Evolutionary conservation across 257 asterid genomes (phyloP).

Genomic region (Solanum bulbocastanum): DNA sequence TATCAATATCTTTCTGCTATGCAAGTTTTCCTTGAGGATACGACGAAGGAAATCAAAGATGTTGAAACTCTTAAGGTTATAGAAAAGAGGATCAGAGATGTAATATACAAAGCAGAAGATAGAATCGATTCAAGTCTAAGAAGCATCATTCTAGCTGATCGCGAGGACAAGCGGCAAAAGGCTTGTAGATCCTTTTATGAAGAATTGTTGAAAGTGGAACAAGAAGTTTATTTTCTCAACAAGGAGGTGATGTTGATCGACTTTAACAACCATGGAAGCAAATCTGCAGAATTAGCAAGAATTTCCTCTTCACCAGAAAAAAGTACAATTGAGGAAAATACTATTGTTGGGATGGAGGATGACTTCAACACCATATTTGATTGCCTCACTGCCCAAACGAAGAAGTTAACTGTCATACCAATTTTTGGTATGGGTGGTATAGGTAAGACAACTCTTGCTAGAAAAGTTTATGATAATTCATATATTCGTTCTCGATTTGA

Average conservation of each 20-base stretch:
- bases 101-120: background rate
- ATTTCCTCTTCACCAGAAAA: background rate
- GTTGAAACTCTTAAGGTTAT: background rate
- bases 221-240: background rate
- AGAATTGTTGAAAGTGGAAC: background rate
- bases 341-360: no score
- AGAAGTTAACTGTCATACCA: no score
- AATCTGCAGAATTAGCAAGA: background rate
- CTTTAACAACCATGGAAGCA: background rate
- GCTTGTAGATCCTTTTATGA: background rate
- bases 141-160: background rate
- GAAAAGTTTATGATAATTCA: background rate
- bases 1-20: background rate
- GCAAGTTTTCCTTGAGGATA: background rate
- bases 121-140: background rate
- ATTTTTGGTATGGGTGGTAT: background rate
- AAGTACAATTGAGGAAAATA: background rate
- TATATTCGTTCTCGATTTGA: background rate
- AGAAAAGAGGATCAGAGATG: slow-evolving; percentile 3
- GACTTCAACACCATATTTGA: no score
- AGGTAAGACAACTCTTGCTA: background rate
- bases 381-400: no score
- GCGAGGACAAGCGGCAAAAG: background rate
- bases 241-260: background rate
- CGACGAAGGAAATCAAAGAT: background rate